Base-by-base conservation (phyloP, 2,329 filamentous ascomycete genomes). In the Aspergillus thermomutatus region DNA sequence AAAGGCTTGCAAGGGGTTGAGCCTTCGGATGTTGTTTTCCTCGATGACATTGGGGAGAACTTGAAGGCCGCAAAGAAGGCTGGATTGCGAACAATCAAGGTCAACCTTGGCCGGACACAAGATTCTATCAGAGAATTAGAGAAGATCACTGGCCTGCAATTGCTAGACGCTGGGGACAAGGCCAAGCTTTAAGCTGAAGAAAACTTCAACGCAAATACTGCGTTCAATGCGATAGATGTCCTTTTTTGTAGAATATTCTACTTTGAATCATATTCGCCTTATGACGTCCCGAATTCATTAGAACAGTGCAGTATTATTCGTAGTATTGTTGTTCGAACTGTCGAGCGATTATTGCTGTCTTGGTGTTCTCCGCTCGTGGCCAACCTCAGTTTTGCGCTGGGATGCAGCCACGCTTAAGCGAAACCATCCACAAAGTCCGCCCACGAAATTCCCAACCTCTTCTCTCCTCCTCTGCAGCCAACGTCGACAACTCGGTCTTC, bases 1-100 rank as follows among this genome's bases (percentile, higher is more conserved):
- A 85, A 84, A 37, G 80, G 80, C 3, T 83, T 82, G 78, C 73
- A 72, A 17, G 74, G 5, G 78, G 78, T 95, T 8, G 72, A 77
- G 55, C 77, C 88, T 0, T 77, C 77, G 0, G 91, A 97, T 54
- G 79, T 97, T 47, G 75, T 96, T 4, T 99, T 99, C 71, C 75
- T 97, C 50, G 94, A 97, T 71, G 92, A 97, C 66, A 96, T 99
- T 71, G 94, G 94, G 1, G 87, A 92, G 74, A 99, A 99, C 71
- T 74, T 97, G 56, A 94, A 92, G 79, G 87, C 83, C 47, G 94
- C 87, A 1, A 89, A 82, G 74, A 82, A 81, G 50, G 78, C 86
- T 23, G 93, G 93, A 0, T 87, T 97, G 72, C 76, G 82, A 55
- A 97, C 93, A 0, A 83, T 97, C 62, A 96, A 93, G 75, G 94